A percentile compares a stretch with the other conserved stretches of the same genome.
These are phyloP conservation scores for Tardiomyces depauwii DNA, from an alignment of 1,139 yeast genomes.

Conservation along the genomic window DNA sequence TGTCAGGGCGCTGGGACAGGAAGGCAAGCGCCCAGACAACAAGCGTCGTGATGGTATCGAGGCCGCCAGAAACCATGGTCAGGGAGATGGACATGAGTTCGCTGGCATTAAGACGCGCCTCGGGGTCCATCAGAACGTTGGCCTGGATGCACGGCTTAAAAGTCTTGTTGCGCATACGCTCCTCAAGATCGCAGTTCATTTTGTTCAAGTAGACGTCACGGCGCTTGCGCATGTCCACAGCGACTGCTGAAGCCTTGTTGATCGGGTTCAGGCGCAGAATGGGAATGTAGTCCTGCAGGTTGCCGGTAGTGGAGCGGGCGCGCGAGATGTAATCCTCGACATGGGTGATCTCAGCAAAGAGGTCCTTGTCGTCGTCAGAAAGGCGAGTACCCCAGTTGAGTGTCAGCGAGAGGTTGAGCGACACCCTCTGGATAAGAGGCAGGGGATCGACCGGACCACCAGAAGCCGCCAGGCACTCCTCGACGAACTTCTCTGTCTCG, in stretches of 20 bases:
- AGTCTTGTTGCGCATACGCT: constrained; percentile 17
- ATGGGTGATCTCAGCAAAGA: constrained; percentile 41
- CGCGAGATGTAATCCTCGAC: constrained; percentile 37
- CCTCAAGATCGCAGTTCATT: constrained; percentile 24
- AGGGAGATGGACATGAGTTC: constrained; percentile 53
- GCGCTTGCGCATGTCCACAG: constrained; percentile 31
- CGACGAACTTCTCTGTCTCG: constrained; percentile 24
- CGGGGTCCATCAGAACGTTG: constrained; percentile 26
- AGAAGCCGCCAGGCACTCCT: constrained; percentile 8
- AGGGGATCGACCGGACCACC: constrained; percentile 27
- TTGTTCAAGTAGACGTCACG: constrained; percentile 43
- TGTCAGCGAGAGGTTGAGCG: constrained; percentile 40
- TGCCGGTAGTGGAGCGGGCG: constrained; percentile 26
- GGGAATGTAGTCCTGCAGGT: constrained; percentile 48
- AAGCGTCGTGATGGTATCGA: constrained; percentile 59
- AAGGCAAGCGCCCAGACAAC: constrained; percentile 51
- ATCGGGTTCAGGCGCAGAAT: constrained; percentile 26
- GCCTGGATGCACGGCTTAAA: constrained; percentile 36
- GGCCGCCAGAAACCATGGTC: constrained; percentile 66
- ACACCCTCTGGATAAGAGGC: constrained; percentile 38
- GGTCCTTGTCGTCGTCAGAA: constrained; percentile 29
- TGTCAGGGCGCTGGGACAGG: constrained; percentile 35
- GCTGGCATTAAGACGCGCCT: constrained; percentile 17
- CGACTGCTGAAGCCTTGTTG: constrained; percentile 20
- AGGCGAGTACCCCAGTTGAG: constrained; percentile 46